Conservation (phyloP, 2,329 filamentous ascomycete genomes). For the Madurella fahalii region DNA sequence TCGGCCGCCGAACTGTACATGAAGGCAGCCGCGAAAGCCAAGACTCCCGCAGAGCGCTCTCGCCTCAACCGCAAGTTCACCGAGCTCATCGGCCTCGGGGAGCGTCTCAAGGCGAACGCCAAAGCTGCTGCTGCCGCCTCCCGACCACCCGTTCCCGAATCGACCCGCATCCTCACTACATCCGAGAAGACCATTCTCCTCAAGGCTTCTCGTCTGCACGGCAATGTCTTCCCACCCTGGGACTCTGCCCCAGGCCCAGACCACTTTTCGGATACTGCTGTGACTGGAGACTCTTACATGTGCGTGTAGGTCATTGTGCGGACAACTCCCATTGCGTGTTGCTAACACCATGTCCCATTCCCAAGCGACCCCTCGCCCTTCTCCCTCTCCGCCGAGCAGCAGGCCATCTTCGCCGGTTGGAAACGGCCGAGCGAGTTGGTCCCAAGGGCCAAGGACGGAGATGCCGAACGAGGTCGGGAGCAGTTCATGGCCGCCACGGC, state of each 20-base stretch:
- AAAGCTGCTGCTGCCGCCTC: slow-evolving; percentile 15
- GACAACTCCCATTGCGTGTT: slow-evolving; percentile 10
- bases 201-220: slow-evolving; percentile 75
- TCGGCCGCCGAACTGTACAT: slow-evolving; percentile 77
- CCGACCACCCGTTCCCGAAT: slow-evolving; percentile 22
- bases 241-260: slow-evolving; percentile 53
- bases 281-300: slow-evolving; percentile 55
- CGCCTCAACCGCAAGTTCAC: slow-evolving; percentile 66
- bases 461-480: slow-evolving; percentile 4
- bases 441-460: slow-evolving; percentile 30
- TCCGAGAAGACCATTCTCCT: slow-evolving; percentile 73
- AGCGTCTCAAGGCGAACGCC: slow-evolving; percentile 61
- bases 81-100: slow-evolving; percentile 66
- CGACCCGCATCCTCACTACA: slow-evolving; percentile 57
- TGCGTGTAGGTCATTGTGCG: slow-evolving; percentile 39
- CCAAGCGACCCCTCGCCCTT: slow-evolving; percentile 65
- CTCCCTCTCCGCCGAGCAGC: slow-evolving; percentile 69
- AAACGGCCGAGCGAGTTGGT: slow-evolving; percentile 68
- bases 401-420: slow-evolving; percentile 77
- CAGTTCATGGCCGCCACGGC: slow-evolving; percentile 38
- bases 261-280: slow-evolving; percentile 56
- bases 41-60: slow-evolving; percentile 58
- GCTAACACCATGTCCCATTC: slow-evolving; percentile 15
- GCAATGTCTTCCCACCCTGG: slow-evolving; percentile 83
- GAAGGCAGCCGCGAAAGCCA: slow-evolving; percentile 62